Conservation (phyloP, 1,284 basidiomycete species). For the Sporisorium scitamineum region DNA sequence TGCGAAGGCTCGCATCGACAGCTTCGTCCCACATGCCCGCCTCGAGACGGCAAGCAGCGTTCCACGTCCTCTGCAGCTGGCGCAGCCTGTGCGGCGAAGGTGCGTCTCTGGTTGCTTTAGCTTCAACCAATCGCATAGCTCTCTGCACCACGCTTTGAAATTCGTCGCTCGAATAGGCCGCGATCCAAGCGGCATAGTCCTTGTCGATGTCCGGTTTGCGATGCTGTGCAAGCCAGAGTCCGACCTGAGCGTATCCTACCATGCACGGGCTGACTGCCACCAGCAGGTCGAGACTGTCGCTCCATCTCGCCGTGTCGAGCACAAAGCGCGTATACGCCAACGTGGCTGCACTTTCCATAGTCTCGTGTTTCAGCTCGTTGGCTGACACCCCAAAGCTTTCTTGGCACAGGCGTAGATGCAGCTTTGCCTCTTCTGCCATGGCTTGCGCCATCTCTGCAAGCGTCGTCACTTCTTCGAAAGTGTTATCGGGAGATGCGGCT, state of each 20-base stretch:
- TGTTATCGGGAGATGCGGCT: conserved; percentile 71
- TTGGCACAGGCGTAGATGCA: conserved; percentile 56
- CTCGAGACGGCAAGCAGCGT: conserved; percentile 80
- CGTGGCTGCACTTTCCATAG: conserved; percentile 59
- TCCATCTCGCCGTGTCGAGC: conserved; percentile 62
- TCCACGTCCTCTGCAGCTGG: conserved; percentile 82
- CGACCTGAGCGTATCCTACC: conserved; percentile 94
- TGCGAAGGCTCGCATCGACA: conserved; percentile 68
- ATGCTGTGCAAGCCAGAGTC: conserved; percentile 73
- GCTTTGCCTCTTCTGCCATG: conserved; percentile 54
- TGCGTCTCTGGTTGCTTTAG: conserved; percentile 73
- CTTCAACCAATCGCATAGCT: conserved; percentile 76
- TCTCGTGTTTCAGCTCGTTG: conserved; percentile 41
- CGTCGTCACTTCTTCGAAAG: conserved; percentile 76
- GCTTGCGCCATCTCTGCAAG: conserved; percentile 74
- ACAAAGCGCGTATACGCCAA: conserved; percentile 66
- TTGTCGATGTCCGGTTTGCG: conserved; percentile 14
- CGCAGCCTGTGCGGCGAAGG: conserved; percentile 76
- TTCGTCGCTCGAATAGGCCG: conserved; percentile 79
- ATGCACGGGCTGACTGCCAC: conserved; percentile 88
- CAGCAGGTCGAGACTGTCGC: conserved; percentile 79
- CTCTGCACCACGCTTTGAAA: conserved; percentile 80
- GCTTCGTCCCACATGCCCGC: conserved; percentile 91
- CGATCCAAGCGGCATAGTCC: conserved; percentile 76
- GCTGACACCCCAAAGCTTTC: conserved; percentile 48